A percentile compares a stretch with the other conserved stretches of the same genome.
Conservation (phyloP, 2,329 filamentous ascomycete genomes). For the Cytospora piceicola region DNA sequence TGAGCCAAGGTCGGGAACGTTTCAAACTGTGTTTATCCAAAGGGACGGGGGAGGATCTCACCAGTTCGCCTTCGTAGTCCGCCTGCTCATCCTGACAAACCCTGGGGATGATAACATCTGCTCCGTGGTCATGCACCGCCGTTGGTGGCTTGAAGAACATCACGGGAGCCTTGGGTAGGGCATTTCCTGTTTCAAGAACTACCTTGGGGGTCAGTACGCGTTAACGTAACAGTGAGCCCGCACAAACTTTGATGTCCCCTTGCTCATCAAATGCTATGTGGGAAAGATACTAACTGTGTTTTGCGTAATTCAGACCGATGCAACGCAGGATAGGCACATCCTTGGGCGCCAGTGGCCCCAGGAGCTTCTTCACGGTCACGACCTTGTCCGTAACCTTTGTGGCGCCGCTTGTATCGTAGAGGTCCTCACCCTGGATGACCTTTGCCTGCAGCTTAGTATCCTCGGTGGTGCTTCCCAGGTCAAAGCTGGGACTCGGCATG, state of each 20-base stretch:
- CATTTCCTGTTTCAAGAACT: constrained; percentile 39
- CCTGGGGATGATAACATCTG: constrained; percentile 39
- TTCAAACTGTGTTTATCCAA: too few species aligned
- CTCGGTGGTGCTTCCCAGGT: too few species aligned
- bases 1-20: too few species aligned
- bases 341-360: constrained; percentile 41
- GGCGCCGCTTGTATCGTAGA: too few species aligned
- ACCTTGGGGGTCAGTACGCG: constrained; percentile 31
- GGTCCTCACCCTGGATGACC: too few species aligned
- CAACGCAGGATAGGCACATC: constrained; percentile 49
- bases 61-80: constrained; percentile 62
- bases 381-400: not conserved
- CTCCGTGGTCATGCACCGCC: constrained; percentile 40
- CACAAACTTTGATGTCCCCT: too few species aligned
- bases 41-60: too few species aligned
- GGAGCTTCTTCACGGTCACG: constrained; percentile 31
- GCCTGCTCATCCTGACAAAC: constrained; percentile 42
- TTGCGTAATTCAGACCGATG: constrained; percentile 50
- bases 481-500: too few species aligned
- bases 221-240: too few species aligned
- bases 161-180: constrained; percentile 41
- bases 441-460: not conserved
- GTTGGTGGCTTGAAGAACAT: constrained; percentile 47
- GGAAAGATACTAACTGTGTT: constrained; percentile 37
- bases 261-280: too few species aligned